Evolutionary conservation across 495 filamentous ascomycete genomes (phyloP).

Genomic region (Xeromyces bisporus): DNA sequence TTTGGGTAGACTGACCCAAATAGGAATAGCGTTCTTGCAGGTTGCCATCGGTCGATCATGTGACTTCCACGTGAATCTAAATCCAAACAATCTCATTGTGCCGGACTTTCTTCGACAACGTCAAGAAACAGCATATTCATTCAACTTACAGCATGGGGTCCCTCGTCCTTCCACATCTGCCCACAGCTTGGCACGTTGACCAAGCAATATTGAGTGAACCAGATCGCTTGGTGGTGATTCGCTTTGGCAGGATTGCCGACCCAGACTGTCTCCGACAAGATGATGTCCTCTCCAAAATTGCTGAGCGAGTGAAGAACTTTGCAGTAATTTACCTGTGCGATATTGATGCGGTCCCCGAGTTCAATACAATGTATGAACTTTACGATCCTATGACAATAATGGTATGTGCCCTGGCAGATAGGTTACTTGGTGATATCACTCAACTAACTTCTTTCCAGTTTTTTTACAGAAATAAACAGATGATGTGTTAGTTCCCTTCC

Average conservation of each 20-base stretch:
- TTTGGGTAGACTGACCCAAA: no score
- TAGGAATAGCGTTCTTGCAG: no score
- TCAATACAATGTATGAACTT: constrained; percentile 85
- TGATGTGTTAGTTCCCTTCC: no score
- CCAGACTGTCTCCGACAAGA: constrained; percentile 70
- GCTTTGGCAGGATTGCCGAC: constrained; percentile 71
- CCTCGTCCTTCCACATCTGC: constrained; percentile 82
- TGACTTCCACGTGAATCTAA: no score
- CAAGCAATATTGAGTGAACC: constrained; percentile 87
- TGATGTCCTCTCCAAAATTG: constrained; percentile 70
- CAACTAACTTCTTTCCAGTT: constrained; percentile 36
- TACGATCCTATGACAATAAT: constrained; percentile 58
- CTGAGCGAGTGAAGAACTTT: constrained; percentile 31
- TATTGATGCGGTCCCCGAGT: constrained; percentile 87
- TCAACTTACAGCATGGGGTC: constrained; percentile 50
- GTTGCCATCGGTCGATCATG: no score
- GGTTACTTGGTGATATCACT: not conserved
- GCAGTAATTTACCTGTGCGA: constrained; percentile 96
- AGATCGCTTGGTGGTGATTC: constrained; percentile 88
- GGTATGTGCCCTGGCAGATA: constrained; percentile 10
- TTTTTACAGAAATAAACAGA: constrained; percentile 98
- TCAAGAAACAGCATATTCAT: not conserved
- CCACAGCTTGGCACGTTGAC: constrained; percentile 91
- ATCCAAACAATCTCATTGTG: no score
- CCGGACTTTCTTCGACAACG: no score